Evolutionary conservation across 805 yeast genomes (phyloP).

Genomic region (Candida cerambycidarum): DNA sequence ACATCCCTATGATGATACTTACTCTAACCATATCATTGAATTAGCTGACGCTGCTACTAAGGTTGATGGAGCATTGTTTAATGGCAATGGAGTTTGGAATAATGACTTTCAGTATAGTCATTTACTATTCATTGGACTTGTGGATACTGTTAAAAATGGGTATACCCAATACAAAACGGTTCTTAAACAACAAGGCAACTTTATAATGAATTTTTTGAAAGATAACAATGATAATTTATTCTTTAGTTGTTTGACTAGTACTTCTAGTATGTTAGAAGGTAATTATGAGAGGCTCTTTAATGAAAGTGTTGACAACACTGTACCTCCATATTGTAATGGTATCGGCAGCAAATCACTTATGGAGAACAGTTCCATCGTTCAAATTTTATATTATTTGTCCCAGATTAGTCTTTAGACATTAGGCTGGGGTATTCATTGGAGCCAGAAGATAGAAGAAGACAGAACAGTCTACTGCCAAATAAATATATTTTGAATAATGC

Average conservation of each 20-base stretch:
- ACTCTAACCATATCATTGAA: conserved; percentile 17
- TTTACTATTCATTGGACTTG: conserved; percentile 23
- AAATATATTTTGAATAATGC: too few species aligned
- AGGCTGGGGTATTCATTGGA: too few species aligned
- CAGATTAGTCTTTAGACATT: too few species aligned
- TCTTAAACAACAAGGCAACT: conserved; percentile 17
- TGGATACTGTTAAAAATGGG: conserved; percentile 13
- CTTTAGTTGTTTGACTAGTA: conserved; percentile 8
- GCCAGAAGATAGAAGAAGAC: too few species aligned
- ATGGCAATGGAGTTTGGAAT: conserved; percentile 23
- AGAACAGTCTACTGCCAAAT: too few species aligned
- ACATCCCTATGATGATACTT: conserved; percentile 14
- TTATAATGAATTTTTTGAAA: conserved; percentile 15
- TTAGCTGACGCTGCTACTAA: conserved; percentile 19
- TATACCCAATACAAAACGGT: conserved; percentile 9
- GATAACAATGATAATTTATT: conserved; percentile 17
- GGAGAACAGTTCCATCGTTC: conserved; percentile 19
- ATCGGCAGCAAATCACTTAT: conserved; percentile 14
- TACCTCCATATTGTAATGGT: conserved; percentile 9
- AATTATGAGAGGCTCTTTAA: conserved; percentile 10
- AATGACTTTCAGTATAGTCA: conserved; percentile 23
- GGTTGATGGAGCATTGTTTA: conserved; percentile 20
- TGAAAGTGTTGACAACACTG: conserved; percentile 1
- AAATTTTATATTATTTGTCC: conserved; percentile 16
- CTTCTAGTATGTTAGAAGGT: conserved; percentile 8